Percentiles rank a stretch among this genome's conserved stretches.
phyloP scores from a whole-genome alignment of 768 basidiomycete genomes.

The Mrakia hoshinonis region DNA sequence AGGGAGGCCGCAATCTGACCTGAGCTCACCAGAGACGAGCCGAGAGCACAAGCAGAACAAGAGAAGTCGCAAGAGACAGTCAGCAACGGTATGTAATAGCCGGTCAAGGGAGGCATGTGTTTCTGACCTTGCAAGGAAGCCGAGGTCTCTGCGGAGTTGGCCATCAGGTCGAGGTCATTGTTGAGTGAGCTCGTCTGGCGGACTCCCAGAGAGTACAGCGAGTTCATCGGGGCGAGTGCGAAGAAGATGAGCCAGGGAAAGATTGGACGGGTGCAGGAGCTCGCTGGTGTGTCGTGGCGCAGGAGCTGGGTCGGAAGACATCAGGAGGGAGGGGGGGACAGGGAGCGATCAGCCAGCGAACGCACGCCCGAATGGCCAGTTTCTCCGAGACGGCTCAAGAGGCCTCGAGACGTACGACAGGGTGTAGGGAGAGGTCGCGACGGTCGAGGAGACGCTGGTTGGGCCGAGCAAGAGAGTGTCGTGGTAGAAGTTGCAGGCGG shows the following conservation, averaged over 20 bases:
- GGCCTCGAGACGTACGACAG: too few relatives aligned
- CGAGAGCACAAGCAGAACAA: background rate
- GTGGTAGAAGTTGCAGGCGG: background rate
- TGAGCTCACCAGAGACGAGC: slow-evolving; percentile 39
- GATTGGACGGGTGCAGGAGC: background rate
- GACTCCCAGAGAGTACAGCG: slow-evolving; percentile 84
- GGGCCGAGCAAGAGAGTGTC: background rate
- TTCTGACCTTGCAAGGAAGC: slow-evolving; percentile 66
- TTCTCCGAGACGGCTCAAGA: too few relatives aligned
- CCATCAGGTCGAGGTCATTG: slow-evolving; percentile 73
- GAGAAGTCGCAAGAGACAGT: background rate
- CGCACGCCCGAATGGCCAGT: too few relatives aligned
- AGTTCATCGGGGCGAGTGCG: slow-evolving; percentile 58
- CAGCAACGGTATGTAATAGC: slow-evolving; percentile 34
- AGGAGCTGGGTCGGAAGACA: too few relatives aligned
- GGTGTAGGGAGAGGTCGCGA: too few relatives aligned
- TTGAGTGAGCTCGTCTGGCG: slow-evolving; percentile 82
- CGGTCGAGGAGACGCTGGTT: background rate
- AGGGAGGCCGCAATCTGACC: slow-evolving; percentile 97
- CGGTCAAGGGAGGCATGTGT: too few relatives aligned
- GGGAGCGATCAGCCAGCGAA: too few relatives aligned
- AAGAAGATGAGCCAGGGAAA: background rate
- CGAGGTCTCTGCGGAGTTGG: slow-evolving; percentile 62
- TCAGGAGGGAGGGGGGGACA: too few relatives aligned
- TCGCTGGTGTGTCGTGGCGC: too few relatives aligned